phyloP scores from a whole-genome alignment of 2,329 filamentous ascomycete genomes.

The Penicillium sp. region DNA sequence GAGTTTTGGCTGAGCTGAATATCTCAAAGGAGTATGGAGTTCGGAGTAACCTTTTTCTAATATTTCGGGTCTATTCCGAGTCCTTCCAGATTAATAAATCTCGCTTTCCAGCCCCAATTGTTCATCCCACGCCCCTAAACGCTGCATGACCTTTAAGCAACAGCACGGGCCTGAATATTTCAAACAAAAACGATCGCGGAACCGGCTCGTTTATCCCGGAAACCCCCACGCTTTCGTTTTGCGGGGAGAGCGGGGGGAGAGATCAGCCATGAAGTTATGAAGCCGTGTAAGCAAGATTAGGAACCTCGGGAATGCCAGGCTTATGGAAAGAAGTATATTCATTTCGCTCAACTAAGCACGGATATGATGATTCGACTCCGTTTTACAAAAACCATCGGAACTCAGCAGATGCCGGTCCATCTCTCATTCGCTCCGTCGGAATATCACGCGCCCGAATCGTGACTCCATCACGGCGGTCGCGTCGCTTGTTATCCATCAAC shows the following conservation, averaged over 20 bases:
- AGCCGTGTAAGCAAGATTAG: neutral
- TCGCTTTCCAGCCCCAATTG: neutral
- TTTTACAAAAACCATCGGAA: slow-evolving; percentile 57
- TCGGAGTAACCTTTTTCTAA: too few species aligned
- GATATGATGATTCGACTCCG: neutral
- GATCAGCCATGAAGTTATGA: too few species aligned
- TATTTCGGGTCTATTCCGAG: neutral
- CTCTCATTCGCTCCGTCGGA: slow-evolving; percentile 55
- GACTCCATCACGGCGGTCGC: slow-evolving; percentile 57
- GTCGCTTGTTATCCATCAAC: slow-evolving; percentile 62
- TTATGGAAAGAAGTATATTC: neutral
- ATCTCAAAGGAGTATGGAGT: neutral
- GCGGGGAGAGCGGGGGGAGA: neutral
- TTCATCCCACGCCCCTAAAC: neutral
- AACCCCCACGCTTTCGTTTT: neutral
- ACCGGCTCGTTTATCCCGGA: neutral
- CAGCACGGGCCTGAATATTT: neutral
- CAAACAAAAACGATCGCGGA: neutral
- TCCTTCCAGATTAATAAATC: neutral
- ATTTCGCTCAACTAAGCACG: neutral
- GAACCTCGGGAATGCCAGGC: too few species aligned
- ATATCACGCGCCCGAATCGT: slow-evolving; percentile 56
- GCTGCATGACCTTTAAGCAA: neutral
- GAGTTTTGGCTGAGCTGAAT: neutral
- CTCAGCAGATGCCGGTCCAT: slow-evolving; percentile 53